These are phyloP conservation scores for Vaccinium macrocarpon DNA, from an alignment of 148 eudicot genomes.

Conservation along the genomic window DNA sequence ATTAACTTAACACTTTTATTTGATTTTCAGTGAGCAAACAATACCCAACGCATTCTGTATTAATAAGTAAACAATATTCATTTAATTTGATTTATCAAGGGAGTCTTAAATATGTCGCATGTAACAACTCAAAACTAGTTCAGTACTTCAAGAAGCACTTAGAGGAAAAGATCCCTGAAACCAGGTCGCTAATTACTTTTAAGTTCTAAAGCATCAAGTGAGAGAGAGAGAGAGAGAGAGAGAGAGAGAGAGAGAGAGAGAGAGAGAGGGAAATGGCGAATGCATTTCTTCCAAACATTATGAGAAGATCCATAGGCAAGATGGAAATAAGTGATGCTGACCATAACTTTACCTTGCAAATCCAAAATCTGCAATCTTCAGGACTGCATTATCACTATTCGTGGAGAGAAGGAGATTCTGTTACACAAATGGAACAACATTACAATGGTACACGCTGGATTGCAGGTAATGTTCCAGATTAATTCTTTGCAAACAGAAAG, in stretches of 20 bases:
- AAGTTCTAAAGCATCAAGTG: background rate
- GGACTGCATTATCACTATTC: conserved; percentile 52
- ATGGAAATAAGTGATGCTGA: background rate
- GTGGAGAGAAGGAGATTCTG: conserved; percentile 86
- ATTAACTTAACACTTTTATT: background rate
- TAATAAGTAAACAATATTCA: background rate
- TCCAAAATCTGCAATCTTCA: conserved; percentile 98
- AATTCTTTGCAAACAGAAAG: background rate
- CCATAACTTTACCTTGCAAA: conserved; percentile 73
- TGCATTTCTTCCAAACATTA: background rate
- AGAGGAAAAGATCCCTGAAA: background rate
- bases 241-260: conserved; percentile 5
- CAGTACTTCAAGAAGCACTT: background rate
- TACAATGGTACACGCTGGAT: background rate
- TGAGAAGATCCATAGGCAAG: background rate
- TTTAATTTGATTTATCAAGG: background rate
- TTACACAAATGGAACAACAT: conserved; percentile 22
- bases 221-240: background rate
- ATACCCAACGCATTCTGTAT: background rate
- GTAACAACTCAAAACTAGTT: background rate
- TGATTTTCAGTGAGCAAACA: background rate
- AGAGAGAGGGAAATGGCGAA: background rate
- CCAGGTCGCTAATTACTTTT: background rate
- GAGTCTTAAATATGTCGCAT: background rate
- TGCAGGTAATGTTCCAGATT: background rate